Evolutionary conservation across 306 rosid genomes (phyloP).

Genomic region (Cicer bijugum): DNA sequence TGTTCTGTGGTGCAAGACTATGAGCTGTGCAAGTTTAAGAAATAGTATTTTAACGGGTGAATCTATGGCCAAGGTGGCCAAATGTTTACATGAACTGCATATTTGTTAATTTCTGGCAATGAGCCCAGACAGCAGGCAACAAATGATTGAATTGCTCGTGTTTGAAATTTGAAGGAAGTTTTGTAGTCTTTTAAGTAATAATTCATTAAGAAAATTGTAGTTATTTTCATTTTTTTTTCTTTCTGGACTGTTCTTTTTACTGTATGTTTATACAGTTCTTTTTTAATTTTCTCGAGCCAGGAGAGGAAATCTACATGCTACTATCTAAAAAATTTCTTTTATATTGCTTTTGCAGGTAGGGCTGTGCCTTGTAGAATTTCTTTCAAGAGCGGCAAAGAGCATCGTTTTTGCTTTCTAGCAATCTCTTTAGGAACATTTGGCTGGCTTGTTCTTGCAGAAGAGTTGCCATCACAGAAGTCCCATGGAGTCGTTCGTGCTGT

Average conservation of each 20-base stretch:
- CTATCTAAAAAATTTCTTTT: slow-evolving; percentile 27
- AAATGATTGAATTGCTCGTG: slow-evolving; percentile 25
- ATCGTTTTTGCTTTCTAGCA: slow-evolving; percentile 71
- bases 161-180: slow-evolving; percentile 29
- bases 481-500: slow-evolving; percentile 71
- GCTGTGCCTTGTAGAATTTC: slow-evolving; percentile 91
- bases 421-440: slow-evolving; percentile 75
- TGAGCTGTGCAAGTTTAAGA: slow-evolving; percentile 22
- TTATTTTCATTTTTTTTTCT: neutral
- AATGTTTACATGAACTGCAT: slow-evolving; percentile 3
- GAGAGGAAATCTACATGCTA: slow-evolving; percentile 14
- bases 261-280: neutral
- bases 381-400: slow-evolving; percentile 89
- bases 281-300: slow-evolving; percentile 17
- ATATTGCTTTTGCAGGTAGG: slow-evolving; percentile 62
- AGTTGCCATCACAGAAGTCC: slow-evolving; percentile 66
- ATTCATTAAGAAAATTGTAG: slow-evolving; percentile 9
- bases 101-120: slow-evolving; percentile 29
- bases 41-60: slow-evolving; percentile 30
- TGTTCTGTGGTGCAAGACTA: slow-evolving; percentile 17
- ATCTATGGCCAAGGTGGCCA: slow-evolving; percentile 28
- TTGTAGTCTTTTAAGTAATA: neutral
- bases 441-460: slow-evolving; percentile 85
- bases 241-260: slow-evolving; percentile 1
- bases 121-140: slow-evolving; percentile 25